A percentile compares a stretch with the other conserved stretches of the same genome.
Evolutionary conservation across 257 asterid species (phyloP).

Genomic region (Rhazya stricta): DNA sequence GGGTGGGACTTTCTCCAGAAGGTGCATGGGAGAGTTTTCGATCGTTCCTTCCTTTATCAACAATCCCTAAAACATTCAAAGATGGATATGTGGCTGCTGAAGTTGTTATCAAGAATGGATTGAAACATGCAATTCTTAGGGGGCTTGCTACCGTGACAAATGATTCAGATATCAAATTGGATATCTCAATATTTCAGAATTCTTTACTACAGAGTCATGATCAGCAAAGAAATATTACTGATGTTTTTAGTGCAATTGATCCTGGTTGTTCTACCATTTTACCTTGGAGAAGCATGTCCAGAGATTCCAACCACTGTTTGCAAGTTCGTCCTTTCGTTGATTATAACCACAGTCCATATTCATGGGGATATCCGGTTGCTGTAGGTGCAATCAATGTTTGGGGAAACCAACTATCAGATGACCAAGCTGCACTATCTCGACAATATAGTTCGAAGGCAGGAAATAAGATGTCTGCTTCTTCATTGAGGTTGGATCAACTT

Average conservation of each 20-base stretch:
- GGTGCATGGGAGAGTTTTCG: conserved; percentile 98
- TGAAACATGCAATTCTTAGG: conserved; percentile 79
- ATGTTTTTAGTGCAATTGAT: conserved; percentile 36
- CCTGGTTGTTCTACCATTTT: conserved; percentile 62
- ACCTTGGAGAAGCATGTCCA: conserved; percentile 83
- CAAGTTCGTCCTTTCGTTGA: conserved; percentile 77
- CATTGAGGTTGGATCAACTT: conserved; percentile 70
- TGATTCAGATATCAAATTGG: conserved; percentile 78
- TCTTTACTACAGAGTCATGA: conserved; percentile 37
- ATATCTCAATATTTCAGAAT: conserved; percentile 52
- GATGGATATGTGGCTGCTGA: conserved; percentile 86
- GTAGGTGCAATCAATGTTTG: conserved; percentile 29
- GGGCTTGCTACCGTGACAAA: conserved; percentile 69
- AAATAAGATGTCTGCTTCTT: conserved; percentile 44
- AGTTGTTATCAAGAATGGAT: conserved; percentile 73
- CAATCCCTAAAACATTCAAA: conserved; percentile 59
- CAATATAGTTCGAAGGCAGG: conserved; percentile 60
- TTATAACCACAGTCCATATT: conserved; percentile 49
- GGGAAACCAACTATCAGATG: conserved; percentile 61
- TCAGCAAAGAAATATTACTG: conserved; percentile 32
- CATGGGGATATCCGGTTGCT: conserved; percentile 83
- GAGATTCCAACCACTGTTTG: conserved; percentile 61
- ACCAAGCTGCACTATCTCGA: conserved; percentile 60
- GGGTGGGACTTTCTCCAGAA: conserved; percentile 74
- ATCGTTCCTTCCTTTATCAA: conserved; percentile 81